Percentiles rank a stretch among this genome's conserved stretches.
These are phyloP conservation scores for Eutrema japonicum DNA, from an alignment of 345 rosid genomes.

Conservation along the genomic window DNA sequence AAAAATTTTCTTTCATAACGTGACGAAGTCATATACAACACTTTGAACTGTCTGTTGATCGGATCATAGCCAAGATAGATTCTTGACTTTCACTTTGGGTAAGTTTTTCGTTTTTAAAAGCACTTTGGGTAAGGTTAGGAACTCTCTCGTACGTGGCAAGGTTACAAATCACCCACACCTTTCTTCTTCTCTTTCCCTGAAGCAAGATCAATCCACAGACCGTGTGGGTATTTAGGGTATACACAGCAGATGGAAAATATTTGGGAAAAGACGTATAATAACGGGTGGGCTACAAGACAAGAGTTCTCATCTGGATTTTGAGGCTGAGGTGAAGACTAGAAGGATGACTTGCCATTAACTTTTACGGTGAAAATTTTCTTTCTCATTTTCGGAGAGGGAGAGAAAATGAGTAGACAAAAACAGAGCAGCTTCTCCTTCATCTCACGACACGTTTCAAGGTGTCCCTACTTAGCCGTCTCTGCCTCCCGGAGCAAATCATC, in stretches of 20 bases:
- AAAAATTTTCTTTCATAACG: neutral
- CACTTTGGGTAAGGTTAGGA: too few species aligned
- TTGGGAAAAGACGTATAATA: neutral
- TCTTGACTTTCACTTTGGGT: slow-evolving; percentile 2
- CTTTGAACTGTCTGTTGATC: neutral
- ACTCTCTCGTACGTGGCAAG: neutral
- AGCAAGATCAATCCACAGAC: too few species aligned
- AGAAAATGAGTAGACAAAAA: slow-evolving; percentile 42
- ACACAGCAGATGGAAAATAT: neutral
- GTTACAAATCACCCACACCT: neutral
- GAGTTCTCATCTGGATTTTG: neutral
- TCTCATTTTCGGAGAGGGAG: neutral
- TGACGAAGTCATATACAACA: slow-evolving; percentile 20
- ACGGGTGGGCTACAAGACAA: neutral
- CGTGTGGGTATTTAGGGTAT: neutral
- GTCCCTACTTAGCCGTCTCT: slow-evolving; percentile 74
- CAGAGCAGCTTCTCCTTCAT: slow-evolving; percentile 50
- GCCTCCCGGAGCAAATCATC: slow-evolving; percentile 58
- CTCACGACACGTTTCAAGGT: slow-evolving; percentile 90
- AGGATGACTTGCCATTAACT: neutral
- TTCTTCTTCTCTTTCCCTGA: too few species aligned
- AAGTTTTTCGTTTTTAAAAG: neutral
- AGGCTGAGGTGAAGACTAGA: slow-evolving; percentile 17
- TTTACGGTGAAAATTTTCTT: neutral
- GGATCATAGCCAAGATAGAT: slow-evolving; percentile 13